phyloP scores from a whole-genome alignment of 208 protist species.

The Leishmania braziliensis region DNA sequence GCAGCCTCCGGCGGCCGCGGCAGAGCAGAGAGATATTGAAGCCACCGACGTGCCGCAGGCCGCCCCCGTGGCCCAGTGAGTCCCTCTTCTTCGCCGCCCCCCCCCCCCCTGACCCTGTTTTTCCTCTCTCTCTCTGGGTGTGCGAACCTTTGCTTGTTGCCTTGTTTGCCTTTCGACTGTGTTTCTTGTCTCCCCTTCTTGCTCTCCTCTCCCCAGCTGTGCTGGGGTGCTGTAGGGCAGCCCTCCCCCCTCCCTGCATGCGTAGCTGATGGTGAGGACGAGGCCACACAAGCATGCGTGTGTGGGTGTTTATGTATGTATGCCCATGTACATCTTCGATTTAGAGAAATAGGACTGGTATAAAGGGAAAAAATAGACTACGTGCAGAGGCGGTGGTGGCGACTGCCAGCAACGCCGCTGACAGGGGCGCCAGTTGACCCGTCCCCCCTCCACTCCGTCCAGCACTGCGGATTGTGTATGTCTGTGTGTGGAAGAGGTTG shows the following conservation, averaged over 20 bases:
- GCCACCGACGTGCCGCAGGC: conserved; percentile 21
- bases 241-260: neutral
- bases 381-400: neutral
- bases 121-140: neutral
- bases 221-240: neutral
- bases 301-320: conserved; percentile 6
- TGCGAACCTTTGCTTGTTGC: neutral
- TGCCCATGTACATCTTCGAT: conserved; percentile 12
- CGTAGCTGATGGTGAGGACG: neutral
- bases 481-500: neutral
- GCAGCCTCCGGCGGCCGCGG: conserved; percentile 33
- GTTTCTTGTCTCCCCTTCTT: neutral
- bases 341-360: neutral
- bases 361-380: neutral
- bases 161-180: neutral
- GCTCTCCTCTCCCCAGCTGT: neutral
- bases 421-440: neutral
- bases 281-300: neutral
- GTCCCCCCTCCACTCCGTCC: neutral
- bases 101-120: neutral
- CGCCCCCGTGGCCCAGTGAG: conserved; percentile 18
- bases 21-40: conserved; percentile 24
- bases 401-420: neutral
- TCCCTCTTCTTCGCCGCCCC: neutral
- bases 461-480: neutral